Evolutionary conservation across 208 protist species (phyloP), one percentile per base, ranked within the genome.

Genomic region (Trypanosoma rangeli): DNA sequence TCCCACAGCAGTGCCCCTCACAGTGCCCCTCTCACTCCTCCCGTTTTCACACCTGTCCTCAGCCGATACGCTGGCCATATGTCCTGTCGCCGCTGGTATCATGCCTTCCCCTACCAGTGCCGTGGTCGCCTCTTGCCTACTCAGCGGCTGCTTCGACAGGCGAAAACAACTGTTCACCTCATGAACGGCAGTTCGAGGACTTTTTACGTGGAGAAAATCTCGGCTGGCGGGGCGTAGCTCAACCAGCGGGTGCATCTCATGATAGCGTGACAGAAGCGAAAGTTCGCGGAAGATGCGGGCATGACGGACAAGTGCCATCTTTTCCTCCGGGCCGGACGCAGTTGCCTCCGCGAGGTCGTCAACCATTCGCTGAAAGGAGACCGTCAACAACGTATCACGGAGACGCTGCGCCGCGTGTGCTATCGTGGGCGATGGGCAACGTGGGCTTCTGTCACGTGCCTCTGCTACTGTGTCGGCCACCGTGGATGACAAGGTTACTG

Each of bases 171-270:
- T 55, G 5, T 15, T 58, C 13, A 18, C n/a, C 5, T 58, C 33
- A 22, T 49, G 22, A 10, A 5, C 26, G 33, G 39, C 42, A 9
- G 29, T 13, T 0, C 20, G 46, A 33, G 9, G 33, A 16, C 20
- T 28, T 35, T 37, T 59, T 28, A 31, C 42, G 1, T 8, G 42
- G 24, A 20, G 55, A 22, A 67, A 48, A 4, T 64, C 52, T 22
- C n/a, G 10, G n/a, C 37, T 22, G 13, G 44, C 62, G n/a, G 55
- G 18, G 12, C 62, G 60, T n/a, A 74, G 35, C 52, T 68, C 67
- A 54, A 20, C 37, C 15, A 74, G 26, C 22, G 70, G 70, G 28
- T 74, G 70, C 70, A 74, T 74, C 48, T 74, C 70, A 49, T 74
- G 35, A 28, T 68, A 74, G 20, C 70, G 49, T 37, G 70, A 74